phyloP scores from a whole-genome alignment of 495 filamentous ascomycete genomes.

The Pyrenopolyporus hunteri region DNA sequence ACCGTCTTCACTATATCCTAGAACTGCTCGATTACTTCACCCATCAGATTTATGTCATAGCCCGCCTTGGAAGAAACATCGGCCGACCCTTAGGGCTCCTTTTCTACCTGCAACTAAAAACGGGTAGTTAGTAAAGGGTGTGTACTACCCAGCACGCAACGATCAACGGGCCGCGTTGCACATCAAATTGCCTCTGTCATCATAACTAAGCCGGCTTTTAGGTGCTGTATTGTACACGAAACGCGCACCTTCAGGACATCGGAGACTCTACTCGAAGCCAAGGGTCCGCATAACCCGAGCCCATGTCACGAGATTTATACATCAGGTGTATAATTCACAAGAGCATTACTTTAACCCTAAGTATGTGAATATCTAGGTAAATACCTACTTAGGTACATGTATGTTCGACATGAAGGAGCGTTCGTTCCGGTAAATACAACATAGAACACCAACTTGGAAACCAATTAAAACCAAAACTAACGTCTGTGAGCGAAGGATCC shows the following conservation, averaged over 20 bases:
- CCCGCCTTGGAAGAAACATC: conserved; percentile 11
- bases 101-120: too few species aligned
- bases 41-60: conserved; percentile 26
- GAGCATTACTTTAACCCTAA: too few species aligned
- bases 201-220: conserved; percentile 3
- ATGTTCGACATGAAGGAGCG: too few species aligned
- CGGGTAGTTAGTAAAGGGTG: conserved; percentile 2
- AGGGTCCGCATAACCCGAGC: too few species aligned
- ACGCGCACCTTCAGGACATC: conserved; percentile 11
- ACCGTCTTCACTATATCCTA: neutral
- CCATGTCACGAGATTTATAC: neutral
- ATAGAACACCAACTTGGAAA: too few species aligned
- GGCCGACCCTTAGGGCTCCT: too few species aligned
- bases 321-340: neutral
- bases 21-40: conserved; percentile 21
- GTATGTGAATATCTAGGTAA: too few species aligned
- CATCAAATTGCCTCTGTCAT: conserved; percentile 30
- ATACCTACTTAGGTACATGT: too few species aligned
- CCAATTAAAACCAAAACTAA: neutral
- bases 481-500: neutral
- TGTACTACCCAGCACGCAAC: conserved; percentile 24
- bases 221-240: neutral
- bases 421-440: too few species aligned
- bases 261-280: too few species aligned
- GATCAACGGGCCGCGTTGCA: conserved; percentile 23